Evolutionary conservation across 352 stramenopile genomes (phyloP).

Genomic region (Phytophthora colocasiae): DNA sequence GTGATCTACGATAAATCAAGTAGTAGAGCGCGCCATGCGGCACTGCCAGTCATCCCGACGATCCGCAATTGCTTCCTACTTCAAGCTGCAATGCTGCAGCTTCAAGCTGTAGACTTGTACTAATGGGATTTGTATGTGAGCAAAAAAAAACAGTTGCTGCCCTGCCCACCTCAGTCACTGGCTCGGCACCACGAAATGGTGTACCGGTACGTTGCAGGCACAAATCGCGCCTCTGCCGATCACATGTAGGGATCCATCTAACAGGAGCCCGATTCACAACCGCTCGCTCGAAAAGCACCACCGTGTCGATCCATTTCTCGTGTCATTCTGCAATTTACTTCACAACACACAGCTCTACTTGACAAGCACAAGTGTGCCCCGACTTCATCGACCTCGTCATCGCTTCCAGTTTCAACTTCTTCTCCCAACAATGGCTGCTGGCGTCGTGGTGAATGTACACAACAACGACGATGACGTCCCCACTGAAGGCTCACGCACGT

Average conservation of each 20-base stretch:
- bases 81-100: background rate
- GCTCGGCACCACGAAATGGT: background rate
- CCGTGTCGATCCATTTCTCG: background rate
- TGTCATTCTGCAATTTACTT: background rate
- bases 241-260: background rate
- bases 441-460: constrained; percentile 3
- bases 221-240: background rate
- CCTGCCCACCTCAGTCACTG: background rate
- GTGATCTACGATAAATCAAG: background rate
- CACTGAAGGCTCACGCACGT: background rate
- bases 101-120: background rate
- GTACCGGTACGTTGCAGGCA: background rate
- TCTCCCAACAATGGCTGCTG: constrained; percentile 6
- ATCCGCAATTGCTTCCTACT: background rate
- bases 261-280: background rate
- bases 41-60: background rate
- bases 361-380: background rate
- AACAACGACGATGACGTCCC: constrained; percentile 13
- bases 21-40: background rate
- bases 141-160: background rate
- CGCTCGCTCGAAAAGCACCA: background rate
- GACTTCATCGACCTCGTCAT: background rate
- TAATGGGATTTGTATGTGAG: background rate
- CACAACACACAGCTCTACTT: background rate
- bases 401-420: background rate